Evolutionary conservation across 106 monocot genomes (phyloP).

Genomic region (Allium sativum): DNA sequence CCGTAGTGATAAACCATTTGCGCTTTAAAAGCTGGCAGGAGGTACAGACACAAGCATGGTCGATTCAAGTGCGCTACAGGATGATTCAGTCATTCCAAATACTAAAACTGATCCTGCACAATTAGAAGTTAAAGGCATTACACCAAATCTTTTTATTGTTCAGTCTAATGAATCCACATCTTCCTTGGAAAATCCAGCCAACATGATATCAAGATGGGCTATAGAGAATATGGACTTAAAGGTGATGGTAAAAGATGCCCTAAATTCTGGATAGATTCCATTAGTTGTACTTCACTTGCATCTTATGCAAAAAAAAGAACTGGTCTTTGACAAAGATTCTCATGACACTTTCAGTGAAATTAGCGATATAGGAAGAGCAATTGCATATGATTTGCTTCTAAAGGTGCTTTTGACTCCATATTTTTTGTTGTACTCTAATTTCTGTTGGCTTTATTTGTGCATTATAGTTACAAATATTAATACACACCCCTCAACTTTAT

Average conservation of each 20-base stretch:
- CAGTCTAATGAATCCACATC: constrained; percentile 13
- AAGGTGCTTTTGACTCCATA: constrained; percentile 51
- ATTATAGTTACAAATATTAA: no score
- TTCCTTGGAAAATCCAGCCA: constrained; percentile 48
- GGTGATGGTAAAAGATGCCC: constrained; percentile 81
- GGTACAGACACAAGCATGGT: constrained; percentile 24
- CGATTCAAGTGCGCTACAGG: constrained; percentile 17
- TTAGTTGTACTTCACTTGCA: constrained; percentile 81
- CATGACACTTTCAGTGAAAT: constrained; percentile 70
- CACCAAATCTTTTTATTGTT: constrained; percentile 9
- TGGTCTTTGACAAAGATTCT: constrained; percentile 32
- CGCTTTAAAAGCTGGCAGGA: constrained; percentile 32
- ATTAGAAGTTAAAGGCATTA: constrained; percentile 2
- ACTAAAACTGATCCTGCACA: constrained; percentile 12
- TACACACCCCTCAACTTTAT: no score
- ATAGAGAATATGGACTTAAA: constrained; percentile 48
- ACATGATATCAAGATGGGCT: constrained; percentile 78
- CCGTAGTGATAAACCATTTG: no score
- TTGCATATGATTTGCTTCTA: constrained; percentile 86
- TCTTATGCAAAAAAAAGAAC: constrained; percentile 41
- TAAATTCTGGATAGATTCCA: constrained; percentile 66
- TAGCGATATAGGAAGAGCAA: constrained; percentile 57
- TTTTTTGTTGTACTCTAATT: no score
- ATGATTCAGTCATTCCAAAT: constrained; percentile 32
- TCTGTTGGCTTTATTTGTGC: no score